Conservation (phyloP, 116 monocot genomes). For the Phalaenopsis hybrid region DNA sequence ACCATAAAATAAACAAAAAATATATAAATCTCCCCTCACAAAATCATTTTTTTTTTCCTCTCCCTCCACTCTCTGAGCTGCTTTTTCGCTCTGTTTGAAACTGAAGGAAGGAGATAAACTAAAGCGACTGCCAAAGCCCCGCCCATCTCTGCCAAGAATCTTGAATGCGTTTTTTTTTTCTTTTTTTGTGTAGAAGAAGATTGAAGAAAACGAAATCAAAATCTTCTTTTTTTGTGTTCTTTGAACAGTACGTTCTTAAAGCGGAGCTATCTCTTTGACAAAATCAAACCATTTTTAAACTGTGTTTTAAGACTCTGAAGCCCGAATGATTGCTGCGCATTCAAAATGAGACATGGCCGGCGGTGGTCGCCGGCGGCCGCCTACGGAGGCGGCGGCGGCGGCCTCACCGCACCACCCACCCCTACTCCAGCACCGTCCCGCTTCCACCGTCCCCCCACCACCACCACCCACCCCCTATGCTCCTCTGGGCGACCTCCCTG, state of each 20-base stretch:
- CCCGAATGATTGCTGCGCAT: not conserved
- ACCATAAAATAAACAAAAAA: not conserved
- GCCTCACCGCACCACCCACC: not conserved
- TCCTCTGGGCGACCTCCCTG: conserved; percentile 26
- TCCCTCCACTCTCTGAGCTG: too few relatives aligned
- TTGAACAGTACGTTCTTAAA: too few relatives aligned
- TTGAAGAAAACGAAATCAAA: not conserved
- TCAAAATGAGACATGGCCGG: not conserved
- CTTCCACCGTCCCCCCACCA: not conserved
- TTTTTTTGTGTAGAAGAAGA: conserved; percentile 4
- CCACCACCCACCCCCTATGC: not conserved
- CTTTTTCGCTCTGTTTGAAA: not conserved
- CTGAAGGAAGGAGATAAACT: not conserved
- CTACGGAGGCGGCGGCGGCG: not conserved
- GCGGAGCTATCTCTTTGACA: too few relatives aligned
- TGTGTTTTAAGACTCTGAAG: not conserved
- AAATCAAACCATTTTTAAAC: too few relatives aligned
- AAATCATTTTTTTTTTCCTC: not conserved
- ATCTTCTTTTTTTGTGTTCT: too few relatives aligned
- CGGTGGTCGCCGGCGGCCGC: not conserved
- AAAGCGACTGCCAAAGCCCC: not conserved
- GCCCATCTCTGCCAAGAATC: conserved; percentile 1
- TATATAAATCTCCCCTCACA: not conserved
- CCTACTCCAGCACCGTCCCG: not conserved
- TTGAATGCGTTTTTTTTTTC: not conserved